Evolutionary conservation across 352 stramenopile genomes (phyloP).

Genomic region (Phytophthora pini): DNA sequence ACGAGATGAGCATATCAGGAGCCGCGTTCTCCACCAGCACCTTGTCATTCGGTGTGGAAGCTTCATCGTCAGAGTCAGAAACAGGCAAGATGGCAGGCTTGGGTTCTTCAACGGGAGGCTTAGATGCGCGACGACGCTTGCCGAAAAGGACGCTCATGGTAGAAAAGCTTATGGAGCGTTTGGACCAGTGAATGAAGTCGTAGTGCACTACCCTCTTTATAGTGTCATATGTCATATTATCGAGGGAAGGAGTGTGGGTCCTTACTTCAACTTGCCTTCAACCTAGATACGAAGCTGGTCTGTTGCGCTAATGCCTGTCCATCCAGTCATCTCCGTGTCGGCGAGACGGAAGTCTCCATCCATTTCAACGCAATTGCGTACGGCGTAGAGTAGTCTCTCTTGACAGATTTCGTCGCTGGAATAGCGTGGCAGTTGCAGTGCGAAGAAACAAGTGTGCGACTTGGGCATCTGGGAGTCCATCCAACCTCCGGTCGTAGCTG

Average conservation of each 20-base stretch:
- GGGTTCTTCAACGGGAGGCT: conserved; percentile 2
- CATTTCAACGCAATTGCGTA: conserved; percentile 90
- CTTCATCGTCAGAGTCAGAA: background rate
- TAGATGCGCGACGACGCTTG: conserved; percentile 60
- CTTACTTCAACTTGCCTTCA: background rate
- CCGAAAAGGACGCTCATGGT: conserved; percentile 83
- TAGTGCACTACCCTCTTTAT: too few species aligned
- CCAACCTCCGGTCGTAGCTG: conserved; percentile 8
- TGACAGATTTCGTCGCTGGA: conserved; percentile 77
- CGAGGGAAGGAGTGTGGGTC: too few species aligned
- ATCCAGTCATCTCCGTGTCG: conserved; percentile 83
- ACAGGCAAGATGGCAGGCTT: conserved; percentile 5
- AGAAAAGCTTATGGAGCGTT: background rate
- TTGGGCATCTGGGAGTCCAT: conserved; percentile 80
- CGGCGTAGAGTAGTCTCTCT: conserved; percentile 77
- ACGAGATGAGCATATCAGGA: conserved; percentile 71
- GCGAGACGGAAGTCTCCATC: conserved; percentile 88
- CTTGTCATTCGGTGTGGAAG: conserved; percentile 38
- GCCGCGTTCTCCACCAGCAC: conserved; percentile 45
- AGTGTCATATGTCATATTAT: too few species aligned
- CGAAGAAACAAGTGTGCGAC: conserved; percentile 91
- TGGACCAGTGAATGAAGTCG: conserved; percentile 5
- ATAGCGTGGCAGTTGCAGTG: conserved; percentile 80
- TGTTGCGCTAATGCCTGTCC: conserved; percentile 67
- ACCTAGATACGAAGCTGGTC: conserved; percentile 66